A percentile compares a stretch with the other conserved stretches of the same genome.
Conservation (phyloP, 371 early-diverging fungal species). For the Mortierella sp. region DNA sequence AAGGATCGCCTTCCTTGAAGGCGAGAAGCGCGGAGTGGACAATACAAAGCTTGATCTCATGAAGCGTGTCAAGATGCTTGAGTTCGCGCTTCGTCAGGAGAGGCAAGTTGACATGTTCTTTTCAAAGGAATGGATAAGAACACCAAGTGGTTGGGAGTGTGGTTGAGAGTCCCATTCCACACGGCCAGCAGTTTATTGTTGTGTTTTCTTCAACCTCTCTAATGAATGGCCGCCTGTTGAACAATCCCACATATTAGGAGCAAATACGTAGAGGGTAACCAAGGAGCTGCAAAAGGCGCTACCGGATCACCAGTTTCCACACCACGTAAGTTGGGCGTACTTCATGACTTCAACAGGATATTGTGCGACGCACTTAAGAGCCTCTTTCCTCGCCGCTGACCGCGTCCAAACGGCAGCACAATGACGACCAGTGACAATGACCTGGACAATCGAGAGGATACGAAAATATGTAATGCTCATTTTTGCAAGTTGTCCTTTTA, state of each 20-base stretch:
- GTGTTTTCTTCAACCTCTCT: not conserved
- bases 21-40: slow-evolving; percentile 86
- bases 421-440: not conserved
- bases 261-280: slow-evolving; percentile 45
- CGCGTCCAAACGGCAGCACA: not conserved
- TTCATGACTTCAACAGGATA: not conserved
- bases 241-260: slow-evolving; percentile 26
- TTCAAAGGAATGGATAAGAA: not conserved
- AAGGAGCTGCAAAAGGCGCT: slow-evolving; percentile 18
- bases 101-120: slow-evolving; percentile 31
- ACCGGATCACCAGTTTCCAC: slow-evolving; percentile 4
- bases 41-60: slow-evolving; percentile 82
- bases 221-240: not conserved
- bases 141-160: not conserved
- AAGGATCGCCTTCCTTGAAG: slow-evolving; percentile 84
- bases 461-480: not conserved
- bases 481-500: not conserved
- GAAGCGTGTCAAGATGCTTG: slow-evolving; percentile 90
- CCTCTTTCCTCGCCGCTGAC: not conserved
- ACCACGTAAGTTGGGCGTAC: slow-evolving; percentile 20
- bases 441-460: not conserved
- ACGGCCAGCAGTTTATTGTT: not conserved
- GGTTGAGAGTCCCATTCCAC: not conserved
- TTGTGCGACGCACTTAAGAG: not conserved
- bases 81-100: slow-evolving; percentile 84